Percentiles rank a stretch among this genome's conserved stretches.
Evolutionary conservation across 2,329 filamentous ascomycete species (phyloP).

Genomic region (Fusarium sp.): DNA sequence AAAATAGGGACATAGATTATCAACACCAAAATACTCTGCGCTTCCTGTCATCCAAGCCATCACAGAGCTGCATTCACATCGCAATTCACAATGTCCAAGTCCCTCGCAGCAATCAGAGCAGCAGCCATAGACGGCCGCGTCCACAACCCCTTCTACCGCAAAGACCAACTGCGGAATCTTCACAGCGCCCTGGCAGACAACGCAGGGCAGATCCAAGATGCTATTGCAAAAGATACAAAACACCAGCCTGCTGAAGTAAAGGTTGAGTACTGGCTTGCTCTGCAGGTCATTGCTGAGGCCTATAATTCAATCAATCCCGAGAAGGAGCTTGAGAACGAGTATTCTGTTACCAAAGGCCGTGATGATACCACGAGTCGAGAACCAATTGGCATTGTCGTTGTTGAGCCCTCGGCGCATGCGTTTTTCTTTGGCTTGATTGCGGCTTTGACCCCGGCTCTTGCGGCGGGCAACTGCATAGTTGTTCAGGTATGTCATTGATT

Average conservation of each 20-base stretch:
- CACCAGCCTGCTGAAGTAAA: slow-evolving; percentile 37
- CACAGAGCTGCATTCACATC: neutral
- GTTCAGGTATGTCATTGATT: slow-evolving; percentile 38
- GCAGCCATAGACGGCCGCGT: slow-evolving; percentile 38
- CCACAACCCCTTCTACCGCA: slow-evolving; percentile 42
- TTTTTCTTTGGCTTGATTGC: slow-evolving; percentile 39
- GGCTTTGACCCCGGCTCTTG: slow-evolving; percentile 30
- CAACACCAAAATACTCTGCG: slow-evolving; percentile 1
- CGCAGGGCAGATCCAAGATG: slow-evolving; percentile 33
- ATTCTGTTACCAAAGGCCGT: slow-evolving; percentile 24
- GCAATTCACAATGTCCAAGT: slow-evolving; percentile 33
- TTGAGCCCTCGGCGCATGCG: slow-evolving; percentile 38
- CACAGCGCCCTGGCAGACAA: slow-evolving; percentile 26
- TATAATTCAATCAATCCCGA: slow-evolving; percentile 32
- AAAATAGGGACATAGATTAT: neutral
- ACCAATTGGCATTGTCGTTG: slow-evolving; percentile 33
- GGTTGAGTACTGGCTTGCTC: slow-evolving; percentile 42
- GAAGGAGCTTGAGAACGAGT: slow-evolving; percentile 30
- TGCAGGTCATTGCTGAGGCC: slow-evolving; percentile 34
- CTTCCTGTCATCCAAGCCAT: neutral
- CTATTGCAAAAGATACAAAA: slow-evolving; percentile 38
- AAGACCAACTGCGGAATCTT: slow-evolving; percentile 33
- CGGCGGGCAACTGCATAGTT: slow-evolving; percentile 37
- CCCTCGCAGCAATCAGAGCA: slow-evolving; percentile 35
- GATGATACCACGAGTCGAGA: slow-evolving; percentile 27